These are phyloP conservation scores for Aspergillus homomorphus DNA, from an alignment of 495 filamentous ascomycete species.

Conservation along the genomic window DNA sequence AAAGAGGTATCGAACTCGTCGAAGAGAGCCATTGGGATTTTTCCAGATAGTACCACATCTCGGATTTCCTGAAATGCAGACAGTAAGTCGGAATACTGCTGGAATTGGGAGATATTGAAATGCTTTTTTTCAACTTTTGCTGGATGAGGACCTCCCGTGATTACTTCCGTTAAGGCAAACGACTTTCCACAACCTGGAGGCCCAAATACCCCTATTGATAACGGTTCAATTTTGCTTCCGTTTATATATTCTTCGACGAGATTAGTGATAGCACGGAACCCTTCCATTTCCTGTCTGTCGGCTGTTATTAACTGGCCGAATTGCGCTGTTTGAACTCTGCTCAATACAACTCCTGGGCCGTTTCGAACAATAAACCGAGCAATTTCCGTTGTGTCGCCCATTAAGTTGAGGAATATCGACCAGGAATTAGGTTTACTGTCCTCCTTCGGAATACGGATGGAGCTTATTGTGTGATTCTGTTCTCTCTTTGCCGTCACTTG, in stretches of 20 bases:
- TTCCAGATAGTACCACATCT: not conserved
- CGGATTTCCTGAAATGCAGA: constrained; percentile 3
- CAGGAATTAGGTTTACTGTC: not conserved
- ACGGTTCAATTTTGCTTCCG: not conserved
- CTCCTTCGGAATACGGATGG: not conserved
- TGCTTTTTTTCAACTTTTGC: not conserved
- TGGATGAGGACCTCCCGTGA: not conserved
- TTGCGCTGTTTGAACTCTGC: not conserved
- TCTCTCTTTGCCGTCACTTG: no score
- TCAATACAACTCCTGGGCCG: not conserved
- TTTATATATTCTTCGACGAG: not conserved
- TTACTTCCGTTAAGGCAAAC: constrained; percentile 6
- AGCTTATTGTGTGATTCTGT: no score
- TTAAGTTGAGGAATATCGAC: not conserved
- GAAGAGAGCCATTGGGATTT: constrained; percentile 4
- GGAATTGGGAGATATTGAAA: constrained; percentile 13
- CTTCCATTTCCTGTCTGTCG: constrained; percentile 7
- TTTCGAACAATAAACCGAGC: not conserved
- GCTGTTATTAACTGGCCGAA: constrained; percentile 7
- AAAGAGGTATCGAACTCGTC: constrained; percentile 10
- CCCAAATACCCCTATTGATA: constrained; percentile 11
- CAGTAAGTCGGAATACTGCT: not conserved
- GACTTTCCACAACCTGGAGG: constrained; percentile 8
- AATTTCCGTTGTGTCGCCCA: not conserved
- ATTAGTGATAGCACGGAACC: constrained; percentile 11